phyloP scores from a whole-genome alignment of 2,329 filamentous ascomycete species.

The Aspergillus alliaceus region DNA sequence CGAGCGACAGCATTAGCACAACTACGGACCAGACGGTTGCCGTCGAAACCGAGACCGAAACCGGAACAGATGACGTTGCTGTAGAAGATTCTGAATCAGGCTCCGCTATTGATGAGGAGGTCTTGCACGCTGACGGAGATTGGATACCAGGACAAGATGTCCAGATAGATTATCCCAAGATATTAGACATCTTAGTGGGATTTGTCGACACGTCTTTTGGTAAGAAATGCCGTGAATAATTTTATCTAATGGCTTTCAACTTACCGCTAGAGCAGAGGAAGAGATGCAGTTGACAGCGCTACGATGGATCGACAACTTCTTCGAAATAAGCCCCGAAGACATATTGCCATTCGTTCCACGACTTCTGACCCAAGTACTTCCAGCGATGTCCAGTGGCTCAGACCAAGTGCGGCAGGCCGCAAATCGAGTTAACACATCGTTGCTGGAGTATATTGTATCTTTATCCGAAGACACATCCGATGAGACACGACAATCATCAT shows the following conservation, averaged over 20 bases:
- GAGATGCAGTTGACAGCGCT: constrained; percentile 88
- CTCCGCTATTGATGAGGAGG: constrained; percentile 53
- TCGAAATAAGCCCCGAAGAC: constrained; percentile 96
- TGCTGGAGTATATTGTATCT: constrained; percentile 93
- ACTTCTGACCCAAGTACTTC: constrained; percentile 85
- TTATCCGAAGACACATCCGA: constrained; percentile 68
- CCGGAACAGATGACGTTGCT: constrained; percentile 55
- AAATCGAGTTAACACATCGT: constrained; percentile 80
- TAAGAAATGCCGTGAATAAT: constrained; percentile 33
- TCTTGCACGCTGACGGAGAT: constrained; percentile 73
- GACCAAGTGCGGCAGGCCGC: constrained; percentile 88
- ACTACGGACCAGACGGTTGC: constrained; percentile 49
- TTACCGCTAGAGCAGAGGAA: constrained; percentile 61
- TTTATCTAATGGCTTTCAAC: not conserved
- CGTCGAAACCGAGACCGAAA: constrained; percentile 25
- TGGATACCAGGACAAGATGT: constrained; percentile 98
- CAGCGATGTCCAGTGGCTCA: constrained; percentile 88
- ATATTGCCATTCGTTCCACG: constrained; percentile 93
- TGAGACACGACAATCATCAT: constrained; percentile 37
- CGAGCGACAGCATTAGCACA: constrained; percentile 65
- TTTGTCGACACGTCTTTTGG: constrained; percentile 82
- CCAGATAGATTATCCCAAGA: constrained; percentile 86
- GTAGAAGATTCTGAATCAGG: constrained; percentile 49
- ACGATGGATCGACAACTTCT: constrained; percentile 92
- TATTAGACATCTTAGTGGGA: constrained; percentile 85